Percentiles rank a stretch among this genome's conserved stretches.
Conservation (phyloP, 2,329 filamentous ascomycete genomes). For the Monilinia aucupariae region DNA sequence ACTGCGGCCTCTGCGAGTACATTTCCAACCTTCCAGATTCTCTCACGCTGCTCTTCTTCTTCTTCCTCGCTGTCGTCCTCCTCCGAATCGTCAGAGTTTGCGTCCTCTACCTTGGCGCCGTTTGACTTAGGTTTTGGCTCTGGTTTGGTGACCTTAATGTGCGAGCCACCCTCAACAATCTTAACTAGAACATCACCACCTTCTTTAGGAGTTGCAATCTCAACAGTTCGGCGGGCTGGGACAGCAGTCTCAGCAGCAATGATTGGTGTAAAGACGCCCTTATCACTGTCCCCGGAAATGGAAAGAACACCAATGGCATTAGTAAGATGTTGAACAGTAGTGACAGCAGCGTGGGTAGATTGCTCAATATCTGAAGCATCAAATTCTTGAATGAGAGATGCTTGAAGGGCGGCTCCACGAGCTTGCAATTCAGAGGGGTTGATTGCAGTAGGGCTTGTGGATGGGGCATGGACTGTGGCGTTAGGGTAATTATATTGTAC, state of each 20-base stretch:
- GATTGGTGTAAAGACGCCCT: conserved; percentile 72
- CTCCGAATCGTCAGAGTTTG: conserved; percentile 50
- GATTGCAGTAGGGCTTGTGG: conserved; percentile 70
- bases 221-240: conserved; percentile 77
- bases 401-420: conserved; percentile 91
- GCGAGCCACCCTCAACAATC: conserved; percentile 78
- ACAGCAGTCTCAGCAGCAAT: conserved; percentile 83
- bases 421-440: conserved; percentile 90
- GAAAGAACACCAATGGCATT: conserved; percentile 84
- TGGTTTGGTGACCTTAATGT: conserved; percentile 90
- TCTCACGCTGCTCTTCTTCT: conserved; percentile 80
- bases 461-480: conserved; percentile 75
- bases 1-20: conserved; percentile 81
- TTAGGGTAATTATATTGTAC: conserved; percentile 75
- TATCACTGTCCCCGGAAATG: conserved; percentile 50
- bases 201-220: conserved; percentile 68
- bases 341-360: conserved; percentile 91
- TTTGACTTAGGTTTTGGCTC: conserved; percentile 67
- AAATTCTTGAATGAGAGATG: conserved; percentile 89
- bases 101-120: conserved; percentile 52
- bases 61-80: conserved; percentile 66
- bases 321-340: conserved; percentile 82
- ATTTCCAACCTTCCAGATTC: conserved; percentile 83
- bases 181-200: conserved; percentile 86
- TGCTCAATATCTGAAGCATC: conserved; percentile 91